Percentiles rank a stretch among this genome's conserved stretches.
Conservation (phyloP, 2,329 filamentous ascomycete genomes). For the Cordyceps cateniannulata region DNA sequence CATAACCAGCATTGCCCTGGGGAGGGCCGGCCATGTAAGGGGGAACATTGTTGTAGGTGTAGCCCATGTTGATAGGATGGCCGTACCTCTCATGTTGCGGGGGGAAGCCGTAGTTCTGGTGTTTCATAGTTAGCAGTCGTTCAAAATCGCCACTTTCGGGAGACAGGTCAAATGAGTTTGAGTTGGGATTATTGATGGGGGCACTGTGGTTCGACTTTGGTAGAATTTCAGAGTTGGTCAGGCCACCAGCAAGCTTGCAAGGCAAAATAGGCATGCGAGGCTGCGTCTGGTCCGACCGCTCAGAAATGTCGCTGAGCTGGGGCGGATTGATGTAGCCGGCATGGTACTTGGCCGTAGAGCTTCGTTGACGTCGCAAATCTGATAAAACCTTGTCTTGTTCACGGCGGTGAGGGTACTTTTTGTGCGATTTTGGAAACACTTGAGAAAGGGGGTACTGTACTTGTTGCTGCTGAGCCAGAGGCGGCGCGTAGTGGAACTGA, state of each 20-base stretch:
- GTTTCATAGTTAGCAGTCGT: constrained; percentile 61
- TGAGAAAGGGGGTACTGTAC: constrained; percentile 44
- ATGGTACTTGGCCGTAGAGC: not conserved
- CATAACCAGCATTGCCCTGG: constrained; percentile 42
- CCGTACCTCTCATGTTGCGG: constrained; percentile 33
- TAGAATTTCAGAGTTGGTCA: constrained; percentile 3
- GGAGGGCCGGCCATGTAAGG: constrained; percentile 40
- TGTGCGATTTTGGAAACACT: constrained; percentile 2
- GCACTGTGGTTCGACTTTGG: constrained; percentile 7
- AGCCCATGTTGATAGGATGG: constrained; percentile 32
- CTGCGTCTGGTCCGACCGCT: not conserved
- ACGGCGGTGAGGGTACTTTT: not conserved
- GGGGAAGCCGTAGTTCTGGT: constrained; percentile 58
- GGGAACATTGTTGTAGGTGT: constrained; percentile 40
- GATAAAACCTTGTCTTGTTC: constrained; percentile 12
- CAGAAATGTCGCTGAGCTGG: constrained; percentile 3
- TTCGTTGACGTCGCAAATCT: constrained; percentile 8
- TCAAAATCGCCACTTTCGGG: constrained; percentile 67
- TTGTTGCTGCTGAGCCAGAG: constrained; percentile 56
- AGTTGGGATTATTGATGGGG: constrained; percentile 22
- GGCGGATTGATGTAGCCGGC: constrained; percentile 4
- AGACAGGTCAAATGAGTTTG: constrained; percentile 51
- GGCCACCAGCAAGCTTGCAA: not conserved
- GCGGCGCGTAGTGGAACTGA: constrained; percentile 55
- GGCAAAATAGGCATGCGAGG: not conserved